A percentile compares a stretch with the other conserved stretches of the same genome.
Conservation (phyloP, 1,139 yeast species). For the Pichia sp. region DNA sequence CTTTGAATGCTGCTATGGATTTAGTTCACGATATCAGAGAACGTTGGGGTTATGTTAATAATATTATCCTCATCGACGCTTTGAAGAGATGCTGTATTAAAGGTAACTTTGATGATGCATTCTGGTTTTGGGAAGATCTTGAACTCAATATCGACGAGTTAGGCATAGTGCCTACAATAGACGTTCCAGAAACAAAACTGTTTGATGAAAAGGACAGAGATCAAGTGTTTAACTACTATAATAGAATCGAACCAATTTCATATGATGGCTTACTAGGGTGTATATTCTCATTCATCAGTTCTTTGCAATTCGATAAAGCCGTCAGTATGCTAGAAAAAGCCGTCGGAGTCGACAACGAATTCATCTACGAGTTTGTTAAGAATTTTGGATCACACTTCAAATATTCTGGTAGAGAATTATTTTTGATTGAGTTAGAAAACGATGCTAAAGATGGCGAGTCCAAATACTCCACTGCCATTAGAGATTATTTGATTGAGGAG, state of each 20-base stretch:
- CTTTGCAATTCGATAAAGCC: constrained; percentile 20
- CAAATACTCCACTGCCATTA: constrained; percentile 18
- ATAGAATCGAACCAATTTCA: constrained; percentile 29
- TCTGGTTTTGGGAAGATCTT: constrained; percentile 30
- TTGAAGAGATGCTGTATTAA: constrained; percentile 21
- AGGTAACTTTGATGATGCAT: constrained; percentile 21
- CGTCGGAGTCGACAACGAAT: constrained; percentile 23
- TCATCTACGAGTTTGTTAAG: constrained; percentile 21
- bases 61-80: constrained; percentile 23
- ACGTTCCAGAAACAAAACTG: constrained; percentile 23
- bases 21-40: constrained; percentile 23
- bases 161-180: constrained; percentile 24
- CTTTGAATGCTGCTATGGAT: constrained; percentile 23
- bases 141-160: constrained; percentile 23
- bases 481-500: constrained; percentile 20
- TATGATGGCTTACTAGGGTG: constrained; percentile 23
- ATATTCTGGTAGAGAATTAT: constrained; percentile 26
- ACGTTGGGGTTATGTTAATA: constrained; percentile 25
- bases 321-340: constrained; percentile 23
- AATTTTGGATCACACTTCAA: constrained; percentile 16
- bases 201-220: constrained; percentile 19
- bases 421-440: constrained; percentile 19
- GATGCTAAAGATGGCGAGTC: constrained; percentile 1
- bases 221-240: constrained; percentile 28
- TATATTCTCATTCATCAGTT: constrained; percentile 22